A percentile compares a stretch with the other conserved stretches of the same genome.
phyloP scores from a whole-genome alignment of 176 grass and related monocot genomes.

The Microstegium vimineum region DNA sequence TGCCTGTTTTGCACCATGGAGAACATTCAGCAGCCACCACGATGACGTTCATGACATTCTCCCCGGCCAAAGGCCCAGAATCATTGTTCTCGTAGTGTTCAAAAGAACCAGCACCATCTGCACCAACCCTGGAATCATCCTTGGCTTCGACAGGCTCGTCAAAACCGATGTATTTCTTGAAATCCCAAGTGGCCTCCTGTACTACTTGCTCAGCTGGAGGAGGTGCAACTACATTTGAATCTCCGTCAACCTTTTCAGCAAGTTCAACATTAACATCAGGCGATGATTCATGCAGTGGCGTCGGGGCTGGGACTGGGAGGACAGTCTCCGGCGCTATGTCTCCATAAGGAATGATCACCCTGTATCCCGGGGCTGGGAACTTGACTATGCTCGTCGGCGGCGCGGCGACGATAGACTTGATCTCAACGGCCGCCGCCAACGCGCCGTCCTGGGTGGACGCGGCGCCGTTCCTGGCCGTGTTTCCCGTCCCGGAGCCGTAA shows the following conservation, averaged over 20 bases:
- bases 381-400: constrained; percentile 1
- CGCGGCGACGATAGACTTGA: constrained; percentile 4
- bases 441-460: neutral
- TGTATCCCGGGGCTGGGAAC: neutral
- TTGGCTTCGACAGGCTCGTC: constrained; percentile 20
- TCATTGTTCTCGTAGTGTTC: constrained; percentile 42
- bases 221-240: neutral
- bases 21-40: constrained; percentile 82
- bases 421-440: neutral
- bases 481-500: constrained; percentile 13
- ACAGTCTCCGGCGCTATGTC: neutral
- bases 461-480: neutral
- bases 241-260: neutral
- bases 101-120: constrained; percentile 27
- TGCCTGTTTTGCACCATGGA: constrained; percentile 97
- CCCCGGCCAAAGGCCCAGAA: constrained; percentile 63
- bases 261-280: neutral
- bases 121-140: neutral
- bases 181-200: constrained; percentile 15
- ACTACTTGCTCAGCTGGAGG: neutral
- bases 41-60: constrained; percentile 94
- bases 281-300: neutral
- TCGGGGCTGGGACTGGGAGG: neutral
- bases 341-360: neutral
- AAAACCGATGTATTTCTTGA: constrained; percentile 36